A percentile compares a stretch with the other conserved stretches of the same genome.
Evolutionary conservation across 2,329 filamentous ascomycete genomes (phyloP).

Genomic region (Seiridium cupressi): DNA sequence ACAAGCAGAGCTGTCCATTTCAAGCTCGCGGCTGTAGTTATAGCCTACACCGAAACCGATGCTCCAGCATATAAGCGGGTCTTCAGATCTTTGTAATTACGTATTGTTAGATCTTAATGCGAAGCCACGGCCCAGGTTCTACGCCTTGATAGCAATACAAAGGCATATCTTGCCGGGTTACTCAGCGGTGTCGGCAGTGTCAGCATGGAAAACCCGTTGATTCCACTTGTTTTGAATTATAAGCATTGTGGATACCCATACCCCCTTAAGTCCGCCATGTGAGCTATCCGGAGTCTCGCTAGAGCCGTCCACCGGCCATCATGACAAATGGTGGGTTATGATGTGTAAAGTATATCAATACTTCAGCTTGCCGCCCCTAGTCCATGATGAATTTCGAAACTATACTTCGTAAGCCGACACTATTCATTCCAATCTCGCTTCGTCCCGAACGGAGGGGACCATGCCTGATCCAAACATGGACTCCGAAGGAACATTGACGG

Average conservation of each 20-base stretch:
- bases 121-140: too few species aligned
- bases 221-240: neutral
- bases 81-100: too few species aligned
- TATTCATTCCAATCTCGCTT: neutral
- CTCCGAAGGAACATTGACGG: neutral
- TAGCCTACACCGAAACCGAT: too few species aligned
- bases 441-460: neutral
- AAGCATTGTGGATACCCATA: neutral
- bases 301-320: neutral
- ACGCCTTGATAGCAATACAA: too few species aligned
- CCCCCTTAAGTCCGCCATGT: neutral
- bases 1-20: too few species aligned
- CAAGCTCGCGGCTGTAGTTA: too few species aligned
- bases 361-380: neutral
- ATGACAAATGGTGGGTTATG: neutral
- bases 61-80: too few species aligned
- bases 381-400: neutral
- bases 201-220: neutral
- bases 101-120: too few species aligned
- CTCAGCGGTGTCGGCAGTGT: neutral
- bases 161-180: neutral
- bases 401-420: neutral
- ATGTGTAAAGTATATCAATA: neutral
- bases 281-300: neutral
- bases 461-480: neutral